Conservation (phyloP, 176 grass and related monocot genomes). For the Carex kokanica region DNA sequence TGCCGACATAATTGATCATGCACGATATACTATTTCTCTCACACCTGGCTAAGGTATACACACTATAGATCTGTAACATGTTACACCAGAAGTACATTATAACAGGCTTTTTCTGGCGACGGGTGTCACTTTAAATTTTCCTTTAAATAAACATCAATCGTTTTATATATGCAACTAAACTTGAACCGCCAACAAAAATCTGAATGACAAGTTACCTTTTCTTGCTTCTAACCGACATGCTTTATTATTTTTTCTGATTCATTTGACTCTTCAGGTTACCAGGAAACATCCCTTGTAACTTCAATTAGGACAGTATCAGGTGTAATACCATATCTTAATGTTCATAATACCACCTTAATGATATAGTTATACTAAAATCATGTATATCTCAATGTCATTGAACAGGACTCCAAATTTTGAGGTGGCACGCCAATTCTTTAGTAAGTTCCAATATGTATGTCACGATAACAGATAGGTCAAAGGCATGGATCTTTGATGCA, state of each 20-base stretch:
- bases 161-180: constrained; percentile 20
- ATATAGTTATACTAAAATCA: background rate
- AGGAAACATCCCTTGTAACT: background rate
- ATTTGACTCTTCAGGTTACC: constrained; percentile 18
- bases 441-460: background rate
- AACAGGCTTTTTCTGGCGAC: background rate
- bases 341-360: background rate
- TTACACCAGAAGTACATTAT: background rate
- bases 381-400: constrained; percentile 2
- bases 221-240: background rate
- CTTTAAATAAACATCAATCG: background rate
- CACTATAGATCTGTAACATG: background rate
- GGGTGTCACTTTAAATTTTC: background rate
- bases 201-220: background rate
- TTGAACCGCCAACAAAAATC: constrained; percentile 17
- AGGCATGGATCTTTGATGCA: constrained; percentile 20
- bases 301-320: constrained; percentile 13
- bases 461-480: constrained; percentile 17
- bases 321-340: background rate
- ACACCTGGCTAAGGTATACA: background rate
- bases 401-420: background rate
- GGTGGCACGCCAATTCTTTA: constrained; percentile 10
- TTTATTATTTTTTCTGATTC: background rate
- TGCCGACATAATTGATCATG: background rate
- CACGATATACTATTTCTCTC: background rate